Evolutionary conservation across 75 land plant genomes (phyloP), one percentile per base, ranked within the genome.

Genomic region (Larix kaempferi): DNA sequence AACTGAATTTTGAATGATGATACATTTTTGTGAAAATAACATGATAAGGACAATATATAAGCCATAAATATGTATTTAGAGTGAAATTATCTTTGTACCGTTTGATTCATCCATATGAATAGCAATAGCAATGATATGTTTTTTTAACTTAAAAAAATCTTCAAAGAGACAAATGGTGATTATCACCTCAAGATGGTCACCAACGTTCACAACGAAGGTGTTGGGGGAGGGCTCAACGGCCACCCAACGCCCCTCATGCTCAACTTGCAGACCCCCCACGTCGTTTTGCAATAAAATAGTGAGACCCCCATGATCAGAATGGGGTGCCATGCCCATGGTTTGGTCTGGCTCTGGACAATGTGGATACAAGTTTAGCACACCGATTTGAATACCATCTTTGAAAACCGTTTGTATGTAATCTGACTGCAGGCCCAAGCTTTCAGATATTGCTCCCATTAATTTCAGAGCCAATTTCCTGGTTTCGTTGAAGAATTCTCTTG

Each of bases 261-360:
- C 56, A 75, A 88, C 80, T 75, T 93, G 94, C 25, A 93, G 88
- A 1, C 93, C 95, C 26, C 77, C 37, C 3, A 84, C 81, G 8
- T 75, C 73, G 12, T 83, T 88, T 73, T 93, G 95, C 29, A 81
- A 78, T 15, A 93, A 79, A 49, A 93, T 26, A 5, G 89, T 87
- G 16, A 93, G 73, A 25, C 83, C 77, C 13, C 74, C 81, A 25
- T 77, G 84, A 55, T 91, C 93, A n/a, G 85, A 59, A 59, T 91
- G 95, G 3, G 84, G 76, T 10, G 79, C 71, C 37, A 91, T 39
- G 13, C 93, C 95, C 71, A 89, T 56, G 35, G 93, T 88, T n/a
- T 87, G 77, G 14, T 86, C 82, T 7, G 95, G 95, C 55, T 89
- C 86, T 0, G 91, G 95, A 80, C 93, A 93, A 12, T 83, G 84